Evolutionary conservation across 2,329 filamentous ascomycete genomes (phyloP), one percentile per base, ranked within the genome.

Genomic region (Venturia pyrina): DNA sequence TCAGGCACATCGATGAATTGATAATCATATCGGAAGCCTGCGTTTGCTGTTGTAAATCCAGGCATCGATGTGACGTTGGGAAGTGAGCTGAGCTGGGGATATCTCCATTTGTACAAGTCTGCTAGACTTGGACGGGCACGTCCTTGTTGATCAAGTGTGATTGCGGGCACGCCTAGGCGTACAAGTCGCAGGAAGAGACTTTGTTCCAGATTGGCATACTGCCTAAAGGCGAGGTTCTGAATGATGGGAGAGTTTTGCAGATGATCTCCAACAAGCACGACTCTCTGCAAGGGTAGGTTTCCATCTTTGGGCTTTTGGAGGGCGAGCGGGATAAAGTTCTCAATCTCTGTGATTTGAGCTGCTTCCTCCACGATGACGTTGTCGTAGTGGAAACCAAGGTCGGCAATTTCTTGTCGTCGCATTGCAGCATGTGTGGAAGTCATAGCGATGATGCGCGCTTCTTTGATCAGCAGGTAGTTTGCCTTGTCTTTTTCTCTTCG

Each of bases 301-400:
- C 89, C 89, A 63, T 88, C 81, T 69, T 86, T 85, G 24, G 89
- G 86, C 69, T 90, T 91, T 74, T 99, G 96, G 77, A 99, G 83
- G n/a, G 93, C 90, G 64, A 96, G 82, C 0, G 95, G 95, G 69
- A 99, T 91, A 77, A 99, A 98, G 69, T 91, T 96, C 75, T 99
- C 95, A 59, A 97, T 90, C 76, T 99, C 95, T 0, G 93, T 99
- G 73, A 99, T 93, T 74, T 99, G 95, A 15, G 95, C 95, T 5
- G 95, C 93, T 81, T 99, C 95, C 79, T 99, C 95, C 90, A 99
- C 97, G 64, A 99, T 84, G 15, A 99, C 89, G 69, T 96, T 99
- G 79, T 98, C 93, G 72, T 99, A 99, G 70, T 91, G 91, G 78
- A 99, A 99, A 19, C 93, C 93, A n/a, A 98, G 83, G 19, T 85